phyloP scores from a whole-genome alignment of 495 filamentous ascomycete species.

The Cryomyces minteri region DNA sequence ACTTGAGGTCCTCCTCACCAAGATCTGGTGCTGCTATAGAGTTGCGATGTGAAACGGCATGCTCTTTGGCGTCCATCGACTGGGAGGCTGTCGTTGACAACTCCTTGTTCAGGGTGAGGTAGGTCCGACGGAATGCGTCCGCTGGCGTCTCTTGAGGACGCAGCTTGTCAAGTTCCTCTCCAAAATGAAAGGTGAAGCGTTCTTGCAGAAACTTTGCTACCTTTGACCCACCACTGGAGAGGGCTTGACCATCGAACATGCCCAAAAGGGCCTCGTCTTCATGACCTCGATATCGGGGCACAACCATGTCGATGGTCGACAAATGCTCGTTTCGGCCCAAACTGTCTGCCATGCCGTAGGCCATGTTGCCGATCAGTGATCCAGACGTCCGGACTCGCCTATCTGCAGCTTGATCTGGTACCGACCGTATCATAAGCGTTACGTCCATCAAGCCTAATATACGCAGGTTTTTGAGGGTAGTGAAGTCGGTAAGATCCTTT shows the following conservation, averaged over 20 bases:
- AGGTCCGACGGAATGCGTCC: slow-evolving; percentile 74
- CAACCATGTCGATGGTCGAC: slow-evolving; percentile 94
- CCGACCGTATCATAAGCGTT: slow-evolving; percentile 76
- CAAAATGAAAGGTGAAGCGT: slow-evolving; percentile 72
- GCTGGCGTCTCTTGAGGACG: slow-evolving; percentile 49
- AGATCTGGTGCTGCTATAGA: slow-evolving; percentile 52
- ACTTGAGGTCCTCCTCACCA: slow-evolving; percentile 69
- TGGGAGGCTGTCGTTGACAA: slow-evolving; percentile 74
- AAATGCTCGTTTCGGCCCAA: slow-evolving; percentile 84
- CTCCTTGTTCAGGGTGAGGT: slow-evolving; percentile 82
- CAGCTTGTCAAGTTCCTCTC: slow-evolving; percentile 57
- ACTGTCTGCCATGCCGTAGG: slow-evolving; percentile 97
- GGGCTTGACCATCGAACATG: slow-evolving; percentile 81
- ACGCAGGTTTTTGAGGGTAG: slow-evolving; percentile 63
- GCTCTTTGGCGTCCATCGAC: slow-evolving; percentile 51
- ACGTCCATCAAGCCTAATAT: slow-evolving; percentile 87
- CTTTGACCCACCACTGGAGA: slow-evolving; percentile 75
- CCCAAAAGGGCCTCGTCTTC: slow-evolving; percentile 81
- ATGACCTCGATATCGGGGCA: slow-evolving; percentile 79
- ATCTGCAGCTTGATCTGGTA: slow-evolving; percentile 90
- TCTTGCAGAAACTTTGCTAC: slow-evolving; percentile 94
- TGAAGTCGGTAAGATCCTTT: slow-evolving; percentile 81
- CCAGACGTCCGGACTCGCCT: slow-evolving; percentile 91
- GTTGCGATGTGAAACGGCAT: slow-evolving; percentile 33
- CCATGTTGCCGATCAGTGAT: slow-evolving; percentile 66